Base-by-base conservation (phyloP, 768 basidiomycete genomes). In the Mycena venus region DNA sequence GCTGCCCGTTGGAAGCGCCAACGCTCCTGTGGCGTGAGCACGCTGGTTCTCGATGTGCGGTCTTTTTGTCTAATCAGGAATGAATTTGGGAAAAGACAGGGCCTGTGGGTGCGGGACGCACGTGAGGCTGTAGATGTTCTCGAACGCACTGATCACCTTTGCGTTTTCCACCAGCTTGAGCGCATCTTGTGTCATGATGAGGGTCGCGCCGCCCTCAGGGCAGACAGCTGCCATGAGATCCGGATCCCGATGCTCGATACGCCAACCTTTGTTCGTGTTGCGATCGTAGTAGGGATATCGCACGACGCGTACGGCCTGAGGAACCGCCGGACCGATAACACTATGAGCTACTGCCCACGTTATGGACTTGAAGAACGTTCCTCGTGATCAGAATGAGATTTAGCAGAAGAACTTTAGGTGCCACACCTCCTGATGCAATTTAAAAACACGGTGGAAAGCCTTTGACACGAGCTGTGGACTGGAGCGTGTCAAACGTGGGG, bases 111-210 rank as follows among this genome's bases (percentile, higher is more conserved):
- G 0, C 9, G 23, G 56, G 32, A 78, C 74, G 62, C 67, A 80
- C 81, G 71, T 75, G 34, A 75, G 49, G 53, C 81, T 82, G 72
- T 80, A 80, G 27, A 78, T 27, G 42, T 77, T 56, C 67, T 82
- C 81, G 40, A 82, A 58, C 8, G 53, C 31, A 3, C 44, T 6
- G 12, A 77, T 73, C 2, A 75, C 68, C 10, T 44, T 29, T 5
- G 78, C 68, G 40, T 73, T 73, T 17, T 56, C 36, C 29, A 34
- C 21, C 7, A 79, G 34, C 27, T 27, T 4, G 4, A n/a, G 2
- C 12, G 56, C 67, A 64, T 78, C 77, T 4, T 49, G 40, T 5
- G 67, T 61, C 2, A 61, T 68, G 27, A 72, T 58, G 9, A 60
- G 36, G 23, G 36, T 61, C 3, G 47, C 17, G 5, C 0, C 47